These are phyloP conservation scores for Volvox reticuliferus DNA, from an alignment of 139 green algal genomes.

Conservation along the genomic window DNA sequence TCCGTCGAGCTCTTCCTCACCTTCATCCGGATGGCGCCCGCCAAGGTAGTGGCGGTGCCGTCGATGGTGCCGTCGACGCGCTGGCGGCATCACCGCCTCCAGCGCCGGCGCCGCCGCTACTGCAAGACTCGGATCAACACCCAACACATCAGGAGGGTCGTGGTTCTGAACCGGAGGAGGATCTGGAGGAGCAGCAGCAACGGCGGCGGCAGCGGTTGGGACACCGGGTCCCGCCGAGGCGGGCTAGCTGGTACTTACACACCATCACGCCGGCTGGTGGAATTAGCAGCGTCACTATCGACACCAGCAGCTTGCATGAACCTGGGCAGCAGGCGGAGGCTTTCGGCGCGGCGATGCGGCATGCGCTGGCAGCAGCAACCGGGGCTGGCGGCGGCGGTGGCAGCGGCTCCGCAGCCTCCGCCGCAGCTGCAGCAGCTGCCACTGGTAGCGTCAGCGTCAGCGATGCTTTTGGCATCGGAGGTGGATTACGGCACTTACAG, in stretches of 20 bases:
- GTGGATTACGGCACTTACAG: background rate
- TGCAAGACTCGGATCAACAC: background rate
- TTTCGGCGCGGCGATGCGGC: constrained; percentile 22
- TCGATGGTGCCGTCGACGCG: background rate
- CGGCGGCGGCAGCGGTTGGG: background rate
- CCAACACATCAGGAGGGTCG: background rate
- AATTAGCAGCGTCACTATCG: constrained; percentile 23
- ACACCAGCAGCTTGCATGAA: background rate
- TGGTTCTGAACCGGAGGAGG: background rate
- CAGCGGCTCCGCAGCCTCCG: background rate
- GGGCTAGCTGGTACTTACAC: constrained; percentile 26
- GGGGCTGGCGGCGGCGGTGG: background rate
- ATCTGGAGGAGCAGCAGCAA: background rate
- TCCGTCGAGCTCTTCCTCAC: constrained; percentile 17
- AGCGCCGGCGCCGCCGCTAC: no score
- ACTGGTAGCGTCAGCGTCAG: background rate
- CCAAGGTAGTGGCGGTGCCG: background rate
- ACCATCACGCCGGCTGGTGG: background rate
- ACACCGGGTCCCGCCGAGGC: background rate
- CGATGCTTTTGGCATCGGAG: background rate
- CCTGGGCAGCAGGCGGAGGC: constrained; percentile 18
- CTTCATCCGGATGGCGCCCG: background rate
- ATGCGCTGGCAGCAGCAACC: constrained; percentile 34
- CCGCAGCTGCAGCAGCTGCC: background rate
- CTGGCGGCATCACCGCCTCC: no score